Evolutionary conservation across 768 basidiomycete species (phyloP).

Genomic region (Kwoniella heveanensis): DNA sequence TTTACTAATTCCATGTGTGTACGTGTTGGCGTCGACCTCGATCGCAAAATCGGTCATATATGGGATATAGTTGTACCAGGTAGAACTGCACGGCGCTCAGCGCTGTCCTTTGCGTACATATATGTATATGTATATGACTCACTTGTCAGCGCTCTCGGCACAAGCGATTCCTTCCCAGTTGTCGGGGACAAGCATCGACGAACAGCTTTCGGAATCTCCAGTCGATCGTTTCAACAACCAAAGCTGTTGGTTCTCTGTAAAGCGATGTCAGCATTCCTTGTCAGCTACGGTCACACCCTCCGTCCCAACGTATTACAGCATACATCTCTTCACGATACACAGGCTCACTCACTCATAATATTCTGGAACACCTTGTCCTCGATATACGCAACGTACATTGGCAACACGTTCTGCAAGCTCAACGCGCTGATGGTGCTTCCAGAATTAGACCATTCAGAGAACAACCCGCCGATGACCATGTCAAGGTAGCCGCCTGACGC

Average conservation of each 20-base stretch:
- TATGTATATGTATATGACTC: too few species aligned
- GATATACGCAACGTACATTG: constrained; percentile 1
- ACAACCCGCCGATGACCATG: background rate
- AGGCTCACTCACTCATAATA: background rate
- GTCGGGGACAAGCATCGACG: background rate
- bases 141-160: background rate
- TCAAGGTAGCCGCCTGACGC: background rate
- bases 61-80: background rate
- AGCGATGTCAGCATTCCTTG: too few species aligned
- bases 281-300: too few species aligned
- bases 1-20: background rate
- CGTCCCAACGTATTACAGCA: too few species aligned
- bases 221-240: background rate
- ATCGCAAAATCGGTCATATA: background rate
- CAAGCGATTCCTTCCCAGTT: constrained; percentile 1
- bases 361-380: background rate
- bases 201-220: background rate
- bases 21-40: background rate
- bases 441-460: background rate
- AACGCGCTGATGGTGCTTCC: background rate
- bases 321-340: too few species aligned
- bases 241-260: background rate
- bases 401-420: background rate
- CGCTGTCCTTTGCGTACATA: too few species aligned
- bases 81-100: background rate